Evolutionary conservation across 169 alveolate genomes (phyloP), one percentile per base, ranked within the genome.

Genomic region (Cryptosporidium parvum): DNA sequence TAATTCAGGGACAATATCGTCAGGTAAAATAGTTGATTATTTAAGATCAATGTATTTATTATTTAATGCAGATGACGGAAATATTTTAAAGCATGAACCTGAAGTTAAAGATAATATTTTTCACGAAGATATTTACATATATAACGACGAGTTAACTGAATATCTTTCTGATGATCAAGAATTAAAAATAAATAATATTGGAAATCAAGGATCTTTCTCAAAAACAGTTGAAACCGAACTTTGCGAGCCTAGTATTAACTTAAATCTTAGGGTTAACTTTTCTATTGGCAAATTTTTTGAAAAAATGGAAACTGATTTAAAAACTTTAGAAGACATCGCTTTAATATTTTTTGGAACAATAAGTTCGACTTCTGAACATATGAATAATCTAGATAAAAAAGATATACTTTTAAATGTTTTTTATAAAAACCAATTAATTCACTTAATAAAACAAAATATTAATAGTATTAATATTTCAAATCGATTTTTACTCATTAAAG

Each of bases 271-370:
- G 5, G 26, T 73, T 21, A 56, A 72, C 37, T 52, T 31, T 73
- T 58, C 70, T 10, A 21, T 16, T n/a, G 39, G 37, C 42, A 7
- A 37, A 53, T 18, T 56, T 29, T 3, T 31, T 73, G 23, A 31
- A 29, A 52, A 73, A 12, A 18, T 35, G 35, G 48, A 61, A 48
- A 23, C 39, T 10, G 14, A 26, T 18, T 26, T 42, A 3, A 62
- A 18, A 42, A 80, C 89, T 45, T 51, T 80, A 12, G 45, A 80
- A 39, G 75, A 80, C 16, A 21, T 80, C 29, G 9, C 26, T 42
- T 26, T 9, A 16, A 58, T 33, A 2, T 70, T 26, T 29, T 26
- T 73, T 29, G 1, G 23, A 48, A 37, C 42, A 31, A n/a, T n/a
- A n/a, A 65, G 33, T 29, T 21, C 72, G 33, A 37, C 6, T 37